Evolutionary conservation across 306 rosid species (phyloP).

Genomic region (Datisca glomerata): DNA sequence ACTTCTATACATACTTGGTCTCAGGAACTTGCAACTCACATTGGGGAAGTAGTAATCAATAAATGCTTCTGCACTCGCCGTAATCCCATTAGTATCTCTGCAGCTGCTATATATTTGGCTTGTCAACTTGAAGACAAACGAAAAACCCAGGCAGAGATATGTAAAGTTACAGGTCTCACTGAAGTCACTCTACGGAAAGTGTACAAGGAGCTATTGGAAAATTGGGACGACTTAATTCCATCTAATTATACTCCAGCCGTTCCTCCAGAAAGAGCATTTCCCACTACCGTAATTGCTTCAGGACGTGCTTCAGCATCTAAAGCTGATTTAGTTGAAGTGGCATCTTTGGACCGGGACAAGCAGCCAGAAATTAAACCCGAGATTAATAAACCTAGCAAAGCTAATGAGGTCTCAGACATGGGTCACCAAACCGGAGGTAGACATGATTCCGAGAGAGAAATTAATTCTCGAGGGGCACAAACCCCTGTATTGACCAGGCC

Average conservation of each 20-base stretch:
- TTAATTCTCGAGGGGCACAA: slow-evolving; percentile 21
- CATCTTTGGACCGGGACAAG: slow-evolving; percentile 50
- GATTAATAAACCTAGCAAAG: no score
- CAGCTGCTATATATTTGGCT: slow-evolving; percentile 91
- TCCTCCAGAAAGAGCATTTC: slow-evolving; percentile 98
- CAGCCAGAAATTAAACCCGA: slow-evolving; percentile 38
- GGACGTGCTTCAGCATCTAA: slow-evolving; percentile 63
- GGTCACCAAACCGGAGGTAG: slow-evolving; percentile 31
- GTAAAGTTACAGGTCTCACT: slow-evolving; percentile 93
- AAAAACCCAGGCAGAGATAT: slow-evolving; percentile 93
- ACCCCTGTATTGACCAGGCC: slow-evolving; percentile 25
- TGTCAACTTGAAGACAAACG: slow-evolving; percentile 99
- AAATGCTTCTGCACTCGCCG: slow-evolving; percentile 98
- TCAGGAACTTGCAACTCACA: slow-evolving; percentile 91
- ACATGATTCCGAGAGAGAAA: slow-evolving; percentile 47
- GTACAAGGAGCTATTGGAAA: slow-evolving; percentile 90
- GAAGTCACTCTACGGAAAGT: slow-evolving; percentile 94
- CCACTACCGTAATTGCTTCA: slow-evolving; percentile 69
- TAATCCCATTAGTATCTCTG: slow-evolving; percentile 94
- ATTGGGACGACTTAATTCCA: slow-evolving; percentile 96
- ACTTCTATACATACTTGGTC: no score
- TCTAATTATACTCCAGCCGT: slow-evolving; percentile 93
- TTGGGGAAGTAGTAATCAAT: slow-evolving; percentile 94
- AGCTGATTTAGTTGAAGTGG: slow-evolving; percentile 38
- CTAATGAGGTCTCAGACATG: slow-evolving; percentile 32